These are phyloP conservation scores for Hyparrhenia diplandra DNA, from an alignment of 176 grass and related monocot genomes.

Conservation along the genomic window DNA sequence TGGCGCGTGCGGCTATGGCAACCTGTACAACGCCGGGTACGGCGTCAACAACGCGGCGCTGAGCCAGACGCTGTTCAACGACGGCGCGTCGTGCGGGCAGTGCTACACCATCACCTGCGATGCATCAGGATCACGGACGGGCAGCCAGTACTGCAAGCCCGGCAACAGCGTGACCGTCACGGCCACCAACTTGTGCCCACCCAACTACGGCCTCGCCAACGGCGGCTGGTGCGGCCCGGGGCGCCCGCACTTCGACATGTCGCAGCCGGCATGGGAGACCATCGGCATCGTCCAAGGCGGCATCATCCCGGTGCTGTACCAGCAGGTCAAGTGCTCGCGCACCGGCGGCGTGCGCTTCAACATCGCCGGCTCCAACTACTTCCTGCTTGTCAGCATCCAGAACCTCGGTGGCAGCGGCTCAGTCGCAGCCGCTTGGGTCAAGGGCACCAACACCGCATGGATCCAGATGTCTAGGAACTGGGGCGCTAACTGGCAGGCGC, in stretches of 20 bases:
- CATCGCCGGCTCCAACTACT: slow-evolving; percentile 40
- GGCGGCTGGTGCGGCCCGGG: slow-evolving; percentile 67
- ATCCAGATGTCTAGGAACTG: slow-evolving; percentile 37
- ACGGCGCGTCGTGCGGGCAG: slow-evolving; percentile 54
- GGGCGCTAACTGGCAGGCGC: slow-evolving; percentile 55
- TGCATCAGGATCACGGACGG: not conserved
- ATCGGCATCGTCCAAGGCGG: slow-evolving; percentile 38
- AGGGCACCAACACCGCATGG: slow-evolving; percentile 31
- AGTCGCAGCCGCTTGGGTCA: slow-evolving; percentile 6
- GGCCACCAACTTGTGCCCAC: slow-evolving; percentile 59
- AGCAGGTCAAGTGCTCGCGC: slow-evolving; percentile 45
- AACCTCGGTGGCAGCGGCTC: slow-evolving; percentile 52
- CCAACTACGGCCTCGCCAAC: slow-evolving; percentile 42
- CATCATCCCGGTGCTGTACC: slow-evolving; percentile 55
- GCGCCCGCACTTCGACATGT: slow-evolving; percentile 59
- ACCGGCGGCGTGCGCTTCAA: slow-evolving; percentile 37
- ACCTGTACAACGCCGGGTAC: slow-evolving; percentile 58
- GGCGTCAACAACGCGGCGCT: slow-evolving; percentile 46
- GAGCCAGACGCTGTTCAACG: slow-evolving; percentile 37
- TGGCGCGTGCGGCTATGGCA: slow-evolving; percentile 46
- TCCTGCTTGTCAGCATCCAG: slow-evolving; percentile 42
- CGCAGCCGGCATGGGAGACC: slow-evolving; percentile 52
- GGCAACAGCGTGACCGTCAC: slow-evolving; percentile 37
- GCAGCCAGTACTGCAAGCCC: slow-evolving; percentile 12
- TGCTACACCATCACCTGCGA: slow-evolving; percentile 47